Conservation (phyloP, 2,329 filamentous ascomycete genomes). For the Metarhizium album region DNA sequence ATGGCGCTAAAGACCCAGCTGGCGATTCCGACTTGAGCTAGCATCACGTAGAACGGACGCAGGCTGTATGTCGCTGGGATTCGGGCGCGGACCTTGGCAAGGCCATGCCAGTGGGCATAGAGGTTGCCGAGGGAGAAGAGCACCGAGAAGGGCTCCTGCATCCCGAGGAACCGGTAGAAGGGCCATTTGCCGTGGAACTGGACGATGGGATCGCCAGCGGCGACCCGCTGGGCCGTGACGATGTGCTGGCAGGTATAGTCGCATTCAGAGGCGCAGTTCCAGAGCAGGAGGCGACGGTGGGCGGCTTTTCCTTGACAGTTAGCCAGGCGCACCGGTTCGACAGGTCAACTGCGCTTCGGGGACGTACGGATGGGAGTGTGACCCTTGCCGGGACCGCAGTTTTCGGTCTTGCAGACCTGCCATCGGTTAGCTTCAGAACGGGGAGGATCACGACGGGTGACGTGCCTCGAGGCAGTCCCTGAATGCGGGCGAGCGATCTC, state of each 20-base stretch:
- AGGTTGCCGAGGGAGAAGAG: conserved; percentile 91
- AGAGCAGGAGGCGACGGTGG: conserved; percentile 76
- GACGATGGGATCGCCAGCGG: conserved; percentile 56
- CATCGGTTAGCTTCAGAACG: not conserved
- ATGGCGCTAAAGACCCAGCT: conserved; percentile 84
- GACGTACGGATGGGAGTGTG: conserved; percentile 59
- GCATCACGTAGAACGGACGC: conserved; percentile 66
- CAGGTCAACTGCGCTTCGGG: too few species aligned
- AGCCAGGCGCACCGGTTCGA: too few species aligned
- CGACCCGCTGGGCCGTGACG: conserved; percentile 62
- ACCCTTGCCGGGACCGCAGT: conserved; percentile 56
- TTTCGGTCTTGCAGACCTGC: conserved; percentile 70
- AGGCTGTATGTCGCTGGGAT: conserved; percentile 68
- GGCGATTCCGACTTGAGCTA: conserved; percentile 70
- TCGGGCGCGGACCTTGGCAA: conserved; percentile 55
- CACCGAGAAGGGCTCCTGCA: conserved; percentile 91
- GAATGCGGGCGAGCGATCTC: conserved; percentile 82
- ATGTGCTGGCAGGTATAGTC: conserved; percentile 97
- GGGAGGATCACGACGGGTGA: conserved; percentile 5
- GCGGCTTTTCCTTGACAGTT: conserved; percentile 44
- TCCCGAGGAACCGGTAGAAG: conserved; percentile 78
- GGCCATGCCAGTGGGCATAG: conserved; percentile 69
- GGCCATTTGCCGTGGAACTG: conserved; percentile 99
- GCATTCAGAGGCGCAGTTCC: conserved; percentile 89
- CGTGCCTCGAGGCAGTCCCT: conserved; percentile 70